Evolutionary conservation across 2,329 filamentous ascomycete species (phyloP).

Genomic region (Mollisiaceae sp.): DNA sequence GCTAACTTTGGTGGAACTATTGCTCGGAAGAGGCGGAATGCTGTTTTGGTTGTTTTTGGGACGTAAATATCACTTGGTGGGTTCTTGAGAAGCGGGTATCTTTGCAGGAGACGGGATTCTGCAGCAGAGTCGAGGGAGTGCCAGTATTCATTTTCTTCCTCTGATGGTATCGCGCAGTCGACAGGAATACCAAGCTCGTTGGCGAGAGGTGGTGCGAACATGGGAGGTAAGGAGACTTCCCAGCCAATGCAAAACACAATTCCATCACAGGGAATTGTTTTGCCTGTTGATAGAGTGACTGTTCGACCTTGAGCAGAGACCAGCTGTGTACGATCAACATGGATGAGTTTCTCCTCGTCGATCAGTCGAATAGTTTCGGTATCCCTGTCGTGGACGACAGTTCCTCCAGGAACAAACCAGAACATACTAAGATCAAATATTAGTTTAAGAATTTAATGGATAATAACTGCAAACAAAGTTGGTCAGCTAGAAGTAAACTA

Average conservation of each 20-base stretch:
- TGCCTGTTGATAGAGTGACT: slow-evolving; percentile 51
- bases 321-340: slow-evolving; percentile 13
- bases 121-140: slow-evolving; percentile 14
- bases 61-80: slow-evolving; percentile 13
- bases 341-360: slow-evolving; percentile 20
- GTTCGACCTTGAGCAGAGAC: slow-evolving; percentile 9
- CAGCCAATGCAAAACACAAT: slow-evolving; percentile 63
- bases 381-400: slow-evolving; percentile 20
- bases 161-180: background rate
- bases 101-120: slow-evolving; percentile 7
- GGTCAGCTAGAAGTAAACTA: no score
- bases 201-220: slow-evolving; percentile 18
- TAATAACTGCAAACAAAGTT: no score
- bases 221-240: slow-evolving; percentile 42
- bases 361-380: slow-evolving; percentile 20
- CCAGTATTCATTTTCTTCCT: slow-evolving; percentile 19
- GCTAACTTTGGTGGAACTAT: slow-evolving; percentile 21
- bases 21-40: slow-evolving; percentile 19
- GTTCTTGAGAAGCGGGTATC: slow-evolving; percentile 20
- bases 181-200: slow-evolving; percentile 20
- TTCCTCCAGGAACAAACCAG: slow-evolving; percentile 23
- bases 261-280: slow-evolving; percentile 52
- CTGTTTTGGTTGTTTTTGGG: background rate
- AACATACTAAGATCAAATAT: slow-evolving; percentile 16
- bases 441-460: background rate